Percentiles rank a stretch among this genome's conserved stretches.
Conservation (phyloP, 1,139 yeast genomes). For the Yueomyces sp. region DNA sequence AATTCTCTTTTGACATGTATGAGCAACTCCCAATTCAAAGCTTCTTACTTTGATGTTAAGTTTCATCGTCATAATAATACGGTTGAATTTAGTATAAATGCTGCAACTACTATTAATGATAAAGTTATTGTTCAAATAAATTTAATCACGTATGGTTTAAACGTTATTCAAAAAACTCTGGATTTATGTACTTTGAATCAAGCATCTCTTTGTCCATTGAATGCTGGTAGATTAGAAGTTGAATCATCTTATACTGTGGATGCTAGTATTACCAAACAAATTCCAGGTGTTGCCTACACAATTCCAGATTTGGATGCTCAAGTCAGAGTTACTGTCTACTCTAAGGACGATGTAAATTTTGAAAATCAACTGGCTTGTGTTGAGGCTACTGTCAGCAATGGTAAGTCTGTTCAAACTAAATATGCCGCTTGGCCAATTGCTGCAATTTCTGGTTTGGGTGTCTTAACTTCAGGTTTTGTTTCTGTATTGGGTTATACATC, state of each 20-base stretch:
- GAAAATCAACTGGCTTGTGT: conserved; percentile 70
- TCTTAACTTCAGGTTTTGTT: conserved; percentile 74
- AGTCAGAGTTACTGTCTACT: conserved; percentile 59
- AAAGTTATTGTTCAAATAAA: conserved; percentile 55
- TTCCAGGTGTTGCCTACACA: conserved; percentile 79
- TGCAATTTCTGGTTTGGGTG: conserved; percentile 77
- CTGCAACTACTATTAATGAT: conserved; percentile 69
- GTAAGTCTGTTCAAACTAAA: conserved; percentile 86
- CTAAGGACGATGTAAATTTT: conserved; percentile 28
- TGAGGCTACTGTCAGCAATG: conserved; percentile 75
- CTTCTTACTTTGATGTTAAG: conserved; percentile 69
- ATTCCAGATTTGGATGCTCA: conserved; percentile 92
- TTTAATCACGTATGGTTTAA: conserved; percentile 77
- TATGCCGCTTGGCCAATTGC: conserved; percentile 98
- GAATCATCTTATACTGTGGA: conserved; percentile 37
- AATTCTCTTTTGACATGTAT: conserved; percentile 85
- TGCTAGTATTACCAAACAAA: conserved; percentile 31
- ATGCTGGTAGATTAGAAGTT: conserved; percentile 78
- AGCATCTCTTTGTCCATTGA: conserved; percentile 64
- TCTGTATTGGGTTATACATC: conserved; percentile 82
- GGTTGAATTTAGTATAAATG: conserved; percentile 57
- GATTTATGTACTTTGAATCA: conserved; percentile 51
- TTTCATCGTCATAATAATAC: conserved; percentile 55
- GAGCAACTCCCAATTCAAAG: conserved; percentile 80
- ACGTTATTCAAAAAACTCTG: conserved; percentile 41